These are phyloP conservation scores for Laguncularia racemosa DNA, from an alignment of 345 rosid species.

Conservation along the genomic window DNA sequence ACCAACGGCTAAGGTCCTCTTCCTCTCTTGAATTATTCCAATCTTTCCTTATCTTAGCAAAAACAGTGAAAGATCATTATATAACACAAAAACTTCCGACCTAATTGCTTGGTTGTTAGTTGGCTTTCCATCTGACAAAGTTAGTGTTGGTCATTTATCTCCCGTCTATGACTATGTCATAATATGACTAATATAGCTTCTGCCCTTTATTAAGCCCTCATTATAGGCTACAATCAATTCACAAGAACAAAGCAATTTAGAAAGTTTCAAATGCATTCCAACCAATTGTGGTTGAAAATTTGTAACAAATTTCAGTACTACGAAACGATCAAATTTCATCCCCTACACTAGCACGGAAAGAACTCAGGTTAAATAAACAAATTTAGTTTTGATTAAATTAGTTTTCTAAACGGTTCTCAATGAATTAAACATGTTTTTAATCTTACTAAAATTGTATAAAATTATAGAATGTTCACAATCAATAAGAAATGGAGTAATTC, in stretches of 20 bases:
- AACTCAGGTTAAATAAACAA: too few relatives aligned
- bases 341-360: too few relatives aligned
- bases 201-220: conserved; percentile 6
- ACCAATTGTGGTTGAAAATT: too few relatives aligned
- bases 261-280: too few relatives aligned
- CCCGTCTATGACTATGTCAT: conserved; percentile 22
- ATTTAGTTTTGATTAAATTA: too few relatives aligned
- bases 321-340: too few relatives aligned
- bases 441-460: too few relatives aligned
- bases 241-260: background rate
- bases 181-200: conserved; percentile 8
- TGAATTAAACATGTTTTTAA: too few relatives aligned
- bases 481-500: too few relatives aligned
- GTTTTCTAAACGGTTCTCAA: too few relatives aligned
- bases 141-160: conserved; percentile 13
- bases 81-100: conserved; percentile 13
- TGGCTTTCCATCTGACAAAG: conserved; percentile 3
- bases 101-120: conserved; percentile 29
- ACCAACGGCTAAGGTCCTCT: conserved; percentile 9
- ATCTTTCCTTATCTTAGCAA: conserved; percentile 29
- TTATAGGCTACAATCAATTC: conserved; percentile 7
- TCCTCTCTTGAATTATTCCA: background rate
- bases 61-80: conserved; percentile 6
- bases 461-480: too few relatives aligned
- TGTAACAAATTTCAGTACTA: too few relatives aligned